These are phyloP conservation scores for Fusarium sp. DNA, from an alignment of 2,329 filamentous ascomycete species.

Conservation along the genomic window DNA sequence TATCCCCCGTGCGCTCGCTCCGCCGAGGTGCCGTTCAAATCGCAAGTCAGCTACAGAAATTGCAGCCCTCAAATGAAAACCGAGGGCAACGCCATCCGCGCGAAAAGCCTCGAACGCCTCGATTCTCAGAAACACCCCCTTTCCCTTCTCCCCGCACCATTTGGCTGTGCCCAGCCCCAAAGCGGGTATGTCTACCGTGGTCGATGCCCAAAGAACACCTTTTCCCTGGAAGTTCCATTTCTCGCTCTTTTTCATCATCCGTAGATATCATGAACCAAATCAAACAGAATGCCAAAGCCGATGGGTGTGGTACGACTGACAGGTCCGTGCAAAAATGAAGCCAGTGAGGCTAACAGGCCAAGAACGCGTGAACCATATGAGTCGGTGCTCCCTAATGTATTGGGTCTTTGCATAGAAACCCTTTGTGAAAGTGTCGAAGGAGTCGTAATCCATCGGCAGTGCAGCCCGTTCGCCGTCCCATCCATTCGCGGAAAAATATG, in stretches of 20 bases:
- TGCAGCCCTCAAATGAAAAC: conserved; percentile 47
- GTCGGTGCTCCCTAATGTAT: conserved; percentile 37
- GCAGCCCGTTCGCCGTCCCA: conserved; percentile 51
- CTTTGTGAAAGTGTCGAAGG: conserved; percentile 39
- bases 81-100: conserved; percentile 43
- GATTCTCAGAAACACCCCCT: conserved; percentile 33
- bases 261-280: conserved; percentile 49
- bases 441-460: conserved; percentile 49
- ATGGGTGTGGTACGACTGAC: conserved; percentile 48
- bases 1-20: conserved; percentile 46
- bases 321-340: conserved; percentile 44
- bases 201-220: conserved; percentile 45
- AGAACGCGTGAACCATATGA: conserved; percentile 29
- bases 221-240: conserved; percentile 41
- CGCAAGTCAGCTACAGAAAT: conserved; percentile 45
- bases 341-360: conserved; percentile 32
- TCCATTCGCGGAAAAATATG: conserved; percentile 54
- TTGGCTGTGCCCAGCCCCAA: conserved; percentile 41
- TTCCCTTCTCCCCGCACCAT: conserved; percentile 37
- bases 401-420: conserved; percentile 25
- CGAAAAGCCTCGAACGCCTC: conserved; percentile 48
- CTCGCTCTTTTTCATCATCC: conserved; percentile 48
- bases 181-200: conserved; percentile 46
- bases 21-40: conserved; percentile 43
- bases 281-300: conserved; percentile 51